A percentile compares a stretch with the other conserved stretches of the same genome.
Conservation (phyloP, 495 filamentous ascomycete genomes). For the Polyplosphaeria fusca region DNA sequence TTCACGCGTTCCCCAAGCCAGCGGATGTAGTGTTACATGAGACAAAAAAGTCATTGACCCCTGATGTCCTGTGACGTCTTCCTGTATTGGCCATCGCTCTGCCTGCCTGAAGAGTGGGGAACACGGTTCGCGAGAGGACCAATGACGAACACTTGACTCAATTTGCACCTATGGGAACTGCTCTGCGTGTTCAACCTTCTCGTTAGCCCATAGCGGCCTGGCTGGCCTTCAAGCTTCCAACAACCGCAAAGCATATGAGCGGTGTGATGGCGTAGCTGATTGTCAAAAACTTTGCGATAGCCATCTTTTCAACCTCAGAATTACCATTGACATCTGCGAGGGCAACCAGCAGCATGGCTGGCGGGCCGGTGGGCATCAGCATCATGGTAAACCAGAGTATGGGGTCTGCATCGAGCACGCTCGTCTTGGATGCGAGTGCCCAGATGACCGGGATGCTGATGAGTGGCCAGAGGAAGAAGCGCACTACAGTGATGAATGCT, state of each 20-base stretch:
- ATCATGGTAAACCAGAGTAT: conserved; percentile 76
- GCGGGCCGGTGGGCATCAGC: conserved; percentile 72
- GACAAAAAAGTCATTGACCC: too few relatives aligned
- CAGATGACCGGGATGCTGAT: conserved; percentile 61
- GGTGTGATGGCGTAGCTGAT: conserved; percentile 54
- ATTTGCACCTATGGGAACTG: too few relatives aligned
- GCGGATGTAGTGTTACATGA: too few relatives aligned
- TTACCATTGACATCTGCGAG: conserved; percentile 60
- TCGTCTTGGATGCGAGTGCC: conserved; percentile 57
- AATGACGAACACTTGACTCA: too few relatives aligned
- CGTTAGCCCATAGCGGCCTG: conserved; percentile 17
- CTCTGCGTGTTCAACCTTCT: too few relatives aligned
- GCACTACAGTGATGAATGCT: conserved; percentile 54
- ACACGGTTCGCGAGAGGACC: too few relatives aligned
- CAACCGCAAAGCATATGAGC: conserved; percentile 52
- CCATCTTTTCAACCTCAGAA: conserved; percentile 59
- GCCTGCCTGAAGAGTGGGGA: too few relatives aligned
- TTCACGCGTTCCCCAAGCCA: too few relatives aligned
- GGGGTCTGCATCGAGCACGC: conserved; percentile 58
- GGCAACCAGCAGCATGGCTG: conserved; percentile 50
- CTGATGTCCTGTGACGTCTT: too few relatives aligned
- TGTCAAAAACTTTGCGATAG: conserved; percentile 66
- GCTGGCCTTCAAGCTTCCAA: conserved; percentile 51
- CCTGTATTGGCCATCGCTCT: too few relatives aligned
- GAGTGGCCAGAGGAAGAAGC: conserved; percentile 66